Percentiles rank a stretch among this genome's conserved stretches.
phyloP scores from a whole-genome alignment of 2,329 filamentous ascomycete species.

The Pestalotiopsis sp. region DNA sequence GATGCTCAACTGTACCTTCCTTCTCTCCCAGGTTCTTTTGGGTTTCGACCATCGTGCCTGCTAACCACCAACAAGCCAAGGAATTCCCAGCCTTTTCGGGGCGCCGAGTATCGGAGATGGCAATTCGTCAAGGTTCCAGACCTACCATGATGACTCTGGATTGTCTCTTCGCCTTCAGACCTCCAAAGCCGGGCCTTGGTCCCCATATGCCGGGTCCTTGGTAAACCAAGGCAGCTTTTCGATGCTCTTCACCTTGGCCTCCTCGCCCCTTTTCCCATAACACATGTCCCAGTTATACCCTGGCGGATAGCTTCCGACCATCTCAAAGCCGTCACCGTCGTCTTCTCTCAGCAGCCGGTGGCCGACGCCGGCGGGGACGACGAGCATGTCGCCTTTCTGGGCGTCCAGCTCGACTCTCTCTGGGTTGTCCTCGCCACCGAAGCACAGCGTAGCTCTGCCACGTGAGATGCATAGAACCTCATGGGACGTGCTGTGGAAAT shows the following conservation, averaged over 20 bases:
- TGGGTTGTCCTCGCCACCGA: slow-evolving; percentile 66
- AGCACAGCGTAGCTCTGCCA: slow-evolving; percentile 64
- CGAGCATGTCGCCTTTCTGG: slow-evolving; percentile 58
- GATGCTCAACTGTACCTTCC: not conserved
- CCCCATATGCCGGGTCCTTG: slow-evolving; percentile 5
- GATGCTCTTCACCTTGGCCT: slow-evolving; percentile 37
- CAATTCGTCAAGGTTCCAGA: not conserved
- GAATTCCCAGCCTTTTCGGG: too few relatives aligned
- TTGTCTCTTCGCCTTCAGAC: not conserved
- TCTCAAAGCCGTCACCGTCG: slow-evolving; percentile 54
- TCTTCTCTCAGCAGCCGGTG: slow-evolving; percentile 62
- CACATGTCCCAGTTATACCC: slow-evolving; percentile 71
- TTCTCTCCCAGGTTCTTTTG: not conserved
- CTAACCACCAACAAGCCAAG: not conserved
- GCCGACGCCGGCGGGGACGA: slow-evolving; percentile 66
- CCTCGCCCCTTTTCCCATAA: slow-evolving; percentile 62
- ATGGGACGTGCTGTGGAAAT: slow-evolving; percentile 70
- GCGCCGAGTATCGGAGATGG: not conserved
- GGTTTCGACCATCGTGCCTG: not conserved
- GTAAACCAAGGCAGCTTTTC: not conserved
- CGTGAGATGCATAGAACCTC: slow-evolving; percentile 64
- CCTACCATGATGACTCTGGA: not conserved
- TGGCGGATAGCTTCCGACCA: slow-evolving; percentile 68
- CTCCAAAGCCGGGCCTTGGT: slow-evolving; percentile 4
- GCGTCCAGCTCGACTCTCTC: slow-evolving; percentile 57